These are phyloP conservation scores for Ophiosphaerella korrae DNA, from an alignment of 2,329 filamentous ascomycete genomes.

Conservation along the genomic window DNA sequence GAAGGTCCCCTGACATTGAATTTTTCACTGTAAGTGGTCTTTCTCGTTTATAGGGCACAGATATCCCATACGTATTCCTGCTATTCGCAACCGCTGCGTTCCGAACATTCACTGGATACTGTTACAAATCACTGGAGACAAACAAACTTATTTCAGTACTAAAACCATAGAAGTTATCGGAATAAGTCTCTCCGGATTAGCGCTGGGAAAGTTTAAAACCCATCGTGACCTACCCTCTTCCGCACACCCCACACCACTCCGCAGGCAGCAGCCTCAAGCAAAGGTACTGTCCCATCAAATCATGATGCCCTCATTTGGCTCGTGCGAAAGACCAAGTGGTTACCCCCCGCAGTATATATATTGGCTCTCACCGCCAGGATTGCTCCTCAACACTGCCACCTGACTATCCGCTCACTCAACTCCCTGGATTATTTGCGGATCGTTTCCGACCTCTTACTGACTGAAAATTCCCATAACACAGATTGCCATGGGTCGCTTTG, in stretches of 20 bases:
- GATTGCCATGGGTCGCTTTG: slow-evolving; percentile 37
- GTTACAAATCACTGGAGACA: not conserved
- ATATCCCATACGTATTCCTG: too few relatives aligned
- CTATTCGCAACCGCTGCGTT: not conserved
- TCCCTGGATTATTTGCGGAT: not conserved
- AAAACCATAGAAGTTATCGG: too few relatives aligned
- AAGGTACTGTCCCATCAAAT: too few relatives aligned
- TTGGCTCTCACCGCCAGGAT: not conserved
- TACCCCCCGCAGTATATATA: not conserved
- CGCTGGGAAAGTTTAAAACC: too few relatives aligned
- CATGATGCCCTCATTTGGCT: too few relatives aligned
- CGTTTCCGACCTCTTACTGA: not conserved
- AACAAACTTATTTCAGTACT: not conserved
- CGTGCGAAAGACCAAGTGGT: too few relatives aligned
- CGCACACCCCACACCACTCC: too few relatives aligned
- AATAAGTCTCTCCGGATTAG: too few relatives aligned
- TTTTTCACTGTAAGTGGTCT: not conserved
- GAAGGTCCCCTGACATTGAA: not conserved
- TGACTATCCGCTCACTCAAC: not conserved
- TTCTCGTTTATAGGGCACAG: not conserved
- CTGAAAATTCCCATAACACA: not conserved
- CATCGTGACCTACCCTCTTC: too few relatives aligned
- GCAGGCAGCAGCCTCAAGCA: too few relatives aligned
- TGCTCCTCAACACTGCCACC: not conserved
- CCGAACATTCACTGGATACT: not conserved